Conservation (phyloP, 2,329 filamentous ascomycete genomes). For the Alternaria arborescens region DNA sequence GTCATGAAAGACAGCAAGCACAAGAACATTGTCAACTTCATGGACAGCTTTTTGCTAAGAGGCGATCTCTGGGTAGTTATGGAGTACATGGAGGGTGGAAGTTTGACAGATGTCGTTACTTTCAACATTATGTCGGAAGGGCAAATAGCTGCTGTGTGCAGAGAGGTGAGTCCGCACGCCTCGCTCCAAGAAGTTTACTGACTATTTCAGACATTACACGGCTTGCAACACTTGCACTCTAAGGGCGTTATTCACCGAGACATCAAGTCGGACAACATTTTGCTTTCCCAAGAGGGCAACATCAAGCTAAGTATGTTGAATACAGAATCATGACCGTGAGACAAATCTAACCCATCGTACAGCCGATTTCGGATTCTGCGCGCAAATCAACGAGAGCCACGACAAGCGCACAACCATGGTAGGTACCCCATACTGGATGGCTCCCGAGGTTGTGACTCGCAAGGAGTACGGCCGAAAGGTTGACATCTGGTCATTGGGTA, state of each 20-base stretch:
- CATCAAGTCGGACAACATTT: slow-evolving; percentile 98
- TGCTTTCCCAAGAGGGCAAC: slow-evolving; percentile 90
- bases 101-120: slow-evolving; percentile 96
- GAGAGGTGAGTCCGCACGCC: slow-evolving; percentile 68
- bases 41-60: slow-evolving; percentile 90
- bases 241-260: slow-evolving; percentile 98
- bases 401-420: slow-evolving; percentile 99
- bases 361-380: slow-evolving; percentile 99
- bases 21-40: slow-evolving; percentile 98
- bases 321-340: neutral
- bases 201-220: slow-evolving; percentile 74
- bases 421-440: slow-evolving; percentile 99
- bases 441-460: slow-evolving; percentile 93
- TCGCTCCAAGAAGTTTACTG: slow-evolving; percentile 13
- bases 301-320: slow-evolving; percentile 88
- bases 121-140: slow-evolving; percentile 99
- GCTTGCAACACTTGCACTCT: slow-evolving; percentile 92
- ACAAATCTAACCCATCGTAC: slow-evolving; percentile 18
- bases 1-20: slow-evolving; percentile 99
- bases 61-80: slow-evolving; percentile 98
- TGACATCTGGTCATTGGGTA: slow-evolving; percentile 97
- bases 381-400: slow-evolving; percentile 95
- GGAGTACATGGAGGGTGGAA: slow-evolving; percentile 99
- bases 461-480: slow-evolving; percentile 99
- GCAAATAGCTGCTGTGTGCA: slow-evolving; percentile 94